Evolutionary conservation across 2,329 filamentous ascomycete species (phyloP).

Genomic region (Coniochaeta sp.): DNA sequence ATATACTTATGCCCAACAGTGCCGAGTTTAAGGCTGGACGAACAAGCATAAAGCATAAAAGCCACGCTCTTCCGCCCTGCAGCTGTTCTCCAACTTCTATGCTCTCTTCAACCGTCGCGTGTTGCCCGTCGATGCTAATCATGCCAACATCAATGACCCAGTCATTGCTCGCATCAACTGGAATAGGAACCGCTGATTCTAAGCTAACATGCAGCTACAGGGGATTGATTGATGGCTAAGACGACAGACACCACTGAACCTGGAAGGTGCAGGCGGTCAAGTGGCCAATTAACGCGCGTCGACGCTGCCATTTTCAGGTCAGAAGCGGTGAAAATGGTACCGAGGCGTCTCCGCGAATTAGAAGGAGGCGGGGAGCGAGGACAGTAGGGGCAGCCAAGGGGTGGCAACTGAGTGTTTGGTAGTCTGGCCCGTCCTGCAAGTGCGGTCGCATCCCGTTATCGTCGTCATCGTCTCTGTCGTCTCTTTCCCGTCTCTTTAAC

Average conservation of each 20-base stretch:
- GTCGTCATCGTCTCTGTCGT: slow-evolving; percentile 4
- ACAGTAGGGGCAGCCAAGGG: too few species aligned
- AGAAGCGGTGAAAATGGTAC: not conserved
- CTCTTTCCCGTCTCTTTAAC: slow-evolving; percentile 6
- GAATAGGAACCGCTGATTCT: too few species aligned
- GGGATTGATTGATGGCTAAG: not conserved
- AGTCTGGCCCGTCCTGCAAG: not conserved
- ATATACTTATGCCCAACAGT: not conserved
- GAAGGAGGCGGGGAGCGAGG: not conserved
- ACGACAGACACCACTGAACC: too few species aligned
- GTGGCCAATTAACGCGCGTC: slow-evolving; percentile 5
- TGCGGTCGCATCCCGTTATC: not conserved
- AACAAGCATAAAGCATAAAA: slow-evolving; percentile 3
- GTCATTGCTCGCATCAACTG: not conserved
- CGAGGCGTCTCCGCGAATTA: not conserved
- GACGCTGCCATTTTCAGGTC: not conserved
- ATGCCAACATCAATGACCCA: too few species aligned
- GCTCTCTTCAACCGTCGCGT: not conserved
- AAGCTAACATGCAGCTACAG: slow-evolving; percentile 3
- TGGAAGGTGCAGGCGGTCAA: not conserved
- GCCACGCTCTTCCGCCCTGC: slow-evolving; percentile 7
- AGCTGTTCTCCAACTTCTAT: not conserved
- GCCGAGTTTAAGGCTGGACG: not conserved
- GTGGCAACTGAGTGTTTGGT: too few species aligned
- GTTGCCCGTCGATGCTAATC: too few species aligned